Evolutionary conservation across 2,329 filamentous ascomycete genomes (phyloP).

Genomic region (Metarhizium guizhouense): DNA sequence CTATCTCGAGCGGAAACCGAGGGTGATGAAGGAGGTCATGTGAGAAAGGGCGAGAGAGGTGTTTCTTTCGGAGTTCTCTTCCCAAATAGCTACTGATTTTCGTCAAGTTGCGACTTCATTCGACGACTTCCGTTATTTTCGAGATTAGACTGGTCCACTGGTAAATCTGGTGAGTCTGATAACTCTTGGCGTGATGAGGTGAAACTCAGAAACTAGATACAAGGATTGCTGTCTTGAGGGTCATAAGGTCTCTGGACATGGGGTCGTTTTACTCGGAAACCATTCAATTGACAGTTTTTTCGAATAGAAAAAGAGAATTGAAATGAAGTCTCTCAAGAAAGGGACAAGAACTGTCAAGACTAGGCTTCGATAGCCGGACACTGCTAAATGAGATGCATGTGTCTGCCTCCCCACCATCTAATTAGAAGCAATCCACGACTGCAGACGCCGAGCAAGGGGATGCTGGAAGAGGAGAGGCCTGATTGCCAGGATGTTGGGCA

Average conservation of each 20-base stretch:
- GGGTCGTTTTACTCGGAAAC: not conserved
- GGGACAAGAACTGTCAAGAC: not conserved
- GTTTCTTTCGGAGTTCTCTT: not conserved
- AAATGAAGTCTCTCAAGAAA: not conserved
- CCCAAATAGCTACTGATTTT: not conserved
- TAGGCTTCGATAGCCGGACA: not conserved
- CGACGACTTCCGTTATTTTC: not conserved
- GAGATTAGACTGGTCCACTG: not conserved
- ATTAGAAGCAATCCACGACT: slow-evolving; percentile 15
- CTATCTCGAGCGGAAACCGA: not conserved
- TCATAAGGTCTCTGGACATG: not conserved
- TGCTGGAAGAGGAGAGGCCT: not conserved
- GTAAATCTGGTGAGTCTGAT: not conserved
- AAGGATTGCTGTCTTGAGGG: not conserved
- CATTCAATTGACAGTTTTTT: not conserved
- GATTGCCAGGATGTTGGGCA: not conserved
- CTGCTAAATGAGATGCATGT: slow-evolving; percentile 1
- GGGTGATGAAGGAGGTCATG: not conserved
- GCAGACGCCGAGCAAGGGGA: slow-evolving; percentile 11
- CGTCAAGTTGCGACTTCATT: not conserved
- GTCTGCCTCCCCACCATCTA: slow-evolving; percentile 11
- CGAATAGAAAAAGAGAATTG: not conserved
- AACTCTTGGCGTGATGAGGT: not conserved
- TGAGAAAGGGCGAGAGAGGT: not conserved
- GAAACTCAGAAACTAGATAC: not conserved